These are phyloP conservation scores for Botrytis fabae DNA, from an alignment of 2,329 filamentous ascomycete genomes.

Conservation along the genomic window DNA sequence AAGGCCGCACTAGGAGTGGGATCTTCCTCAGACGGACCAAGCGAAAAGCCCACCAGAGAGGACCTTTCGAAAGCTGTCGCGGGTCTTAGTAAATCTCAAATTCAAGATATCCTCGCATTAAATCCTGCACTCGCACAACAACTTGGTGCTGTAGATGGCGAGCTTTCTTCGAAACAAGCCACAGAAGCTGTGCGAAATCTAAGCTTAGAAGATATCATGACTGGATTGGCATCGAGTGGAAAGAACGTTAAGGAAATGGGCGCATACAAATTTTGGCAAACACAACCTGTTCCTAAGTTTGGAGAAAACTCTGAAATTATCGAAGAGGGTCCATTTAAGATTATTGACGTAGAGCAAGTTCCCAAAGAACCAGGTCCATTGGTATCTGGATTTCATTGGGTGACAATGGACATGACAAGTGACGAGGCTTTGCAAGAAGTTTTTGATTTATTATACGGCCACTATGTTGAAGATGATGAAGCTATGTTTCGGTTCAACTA, in stretches of 20 bases:
- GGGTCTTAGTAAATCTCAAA: slow-evolving; percentile 56
- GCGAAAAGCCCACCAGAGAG: slow-evolving; percentile 46
- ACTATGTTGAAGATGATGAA: slow-evolving; percentile 97
- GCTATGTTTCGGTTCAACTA: slow-evolving; percentile 99
- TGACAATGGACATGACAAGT: slow-evolving; percentile 80
- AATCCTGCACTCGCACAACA: slow-evolving; percentile 72
- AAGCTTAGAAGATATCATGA: slow-evolving; percentile 71
- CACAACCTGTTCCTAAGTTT: slow-evolving; percentile 90
- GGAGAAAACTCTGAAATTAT: slow-evolving; percentile 57
- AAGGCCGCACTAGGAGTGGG: slow-evolving; percentile 43
- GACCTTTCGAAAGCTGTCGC: slow-evolving; percentile 47
- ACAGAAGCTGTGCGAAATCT: slow-evolving; percentile 60
- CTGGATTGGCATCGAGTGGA: slow-evolving; percentile 70
- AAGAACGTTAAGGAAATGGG: slow-evolving; percentile 97
- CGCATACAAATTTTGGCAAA: slow-evolving; percentile 98
- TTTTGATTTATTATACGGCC: slow-evolving; percentile 84
- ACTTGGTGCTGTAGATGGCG: slow-evolving; percentile 43
- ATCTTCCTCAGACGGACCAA: slow-evolving; percentile 31
- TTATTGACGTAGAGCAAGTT: slow-evolving; percentile 76
- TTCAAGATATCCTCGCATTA: slow-evolving; percentile 67
- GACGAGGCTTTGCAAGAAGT: slow-evolving; percentile 82
- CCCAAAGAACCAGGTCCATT: slow-evolving; percentile 74
- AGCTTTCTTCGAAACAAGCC: slow-evolving; percentile 44
- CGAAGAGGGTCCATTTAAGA: slow-evolving; percentile 80
- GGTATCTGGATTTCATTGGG: slow-evolving; percentile 89